Base-by-base conservation (phyloP, 805 yeast genomes). In the Monosporozyma aquatica region DNA sequence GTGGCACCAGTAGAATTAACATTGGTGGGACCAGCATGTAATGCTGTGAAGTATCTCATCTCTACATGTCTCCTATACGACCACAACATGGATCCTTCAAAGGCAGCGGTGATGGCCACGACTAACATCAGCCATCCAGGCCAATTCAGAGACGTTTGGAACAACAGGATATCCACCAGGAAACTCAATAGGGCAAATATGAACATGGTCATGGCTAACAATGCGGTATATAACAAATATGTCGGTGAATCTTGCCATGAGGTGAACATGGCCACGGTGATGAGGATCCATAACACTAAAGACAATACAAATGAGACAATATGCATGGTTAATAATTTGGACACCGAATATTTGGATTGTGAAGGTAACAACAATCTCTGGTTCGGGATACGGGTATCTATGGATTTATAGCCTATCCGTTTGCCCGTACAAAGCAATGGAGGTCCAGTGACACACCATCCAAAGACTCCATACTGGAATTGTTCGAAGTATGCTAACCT, bases 91-190 rank as follows among this genome's bases (percentile, higher is more conserved):
- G 87, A 72, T 1, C 86, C 78, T 23, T 76, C 70, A 1, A 80
- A 48, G 0, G 90, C 82, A 37, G 80, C 68, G 25, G 80, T 59
- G 2, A 82, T 73, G 0, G 92, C 75, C 1, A 90, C 75, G 0
- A 76, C 77, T 21, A 89, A 65, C 45, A 84, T 73, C 40, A 82
- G 65, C 97, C 97, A 90, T 21, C 95, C 95, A 36, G 81, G 74
- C 79, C 87, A 87, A 42, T 76, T 72, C 42, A 90, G 64, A 55
- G 78, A 77, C 2, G 89, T 84, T 1, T 80, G 72, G 53, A 90
- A 90, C 40, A 90, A 61, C 32, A 89, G 61, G 29, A 89, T 74
- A 58, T 90, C 97, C 3, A 86, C 86, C 45, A 89, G 65, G 49
- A 90, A 84, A 6, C 89, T 80, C 40, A 90, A 67, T 38, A 89